phyloP scores from a whole-genome alignment of 1,139 yeast genomes.

The Protomyces macrosporus region DNA sequence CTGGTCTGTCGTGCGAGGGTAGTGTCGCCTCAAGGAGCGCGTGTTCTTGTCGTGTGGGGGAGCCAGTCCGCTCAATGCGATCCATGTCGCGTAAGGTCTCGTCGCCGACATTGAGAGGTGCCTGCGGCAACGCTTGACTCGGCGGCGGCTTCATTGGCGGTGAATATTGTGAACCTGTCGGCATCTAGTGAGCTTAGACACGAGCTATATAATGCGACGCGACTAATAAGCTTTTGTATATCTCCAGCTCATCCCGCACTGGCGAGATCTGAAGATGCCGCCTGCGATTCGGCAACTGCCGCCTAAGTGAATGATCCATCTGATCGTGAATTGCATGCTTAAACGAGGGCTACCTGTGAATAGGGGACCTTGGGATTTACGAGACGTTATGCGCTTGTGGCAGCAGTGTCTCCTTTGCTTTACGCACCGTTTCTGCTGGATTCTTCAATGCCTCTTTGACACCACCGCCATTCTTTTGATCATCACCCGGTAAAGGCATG shows the following conservation, averaged over 20 bases:
- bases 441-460: background rate
- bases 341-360: no score
- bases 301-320: no score
- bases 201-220: no score
- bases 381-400: background rate
- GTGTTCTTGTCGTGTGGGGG: background rate
- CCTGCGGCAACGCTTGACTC: background rate
- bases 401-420: background rate
- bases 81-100: background rate
- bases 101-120: background rate
- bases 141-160: no score
- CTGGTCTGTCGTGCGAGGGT: background rate
- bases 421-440: background rate
- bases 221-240: no score
- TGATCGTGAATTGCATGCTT: no score
- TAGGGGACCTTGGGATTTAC: background rate
- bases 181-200: no score
- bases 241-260: no score
- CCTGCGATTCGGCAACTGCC: no score
- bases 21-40: background rate
- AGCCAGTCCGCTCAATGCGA: background rate
- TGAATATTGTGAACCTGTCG: no score
- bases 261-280: no score
- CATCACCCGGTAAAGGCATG: constrained; percentile 3
- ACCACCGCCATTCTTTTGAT: background rate